Percentiles rank a stretch among this genome's conserved stretches.
Evolutionary conservation across 148 eudicot genomes (phyloP).

Genomic region (Rhododendron henanense): DNA sequence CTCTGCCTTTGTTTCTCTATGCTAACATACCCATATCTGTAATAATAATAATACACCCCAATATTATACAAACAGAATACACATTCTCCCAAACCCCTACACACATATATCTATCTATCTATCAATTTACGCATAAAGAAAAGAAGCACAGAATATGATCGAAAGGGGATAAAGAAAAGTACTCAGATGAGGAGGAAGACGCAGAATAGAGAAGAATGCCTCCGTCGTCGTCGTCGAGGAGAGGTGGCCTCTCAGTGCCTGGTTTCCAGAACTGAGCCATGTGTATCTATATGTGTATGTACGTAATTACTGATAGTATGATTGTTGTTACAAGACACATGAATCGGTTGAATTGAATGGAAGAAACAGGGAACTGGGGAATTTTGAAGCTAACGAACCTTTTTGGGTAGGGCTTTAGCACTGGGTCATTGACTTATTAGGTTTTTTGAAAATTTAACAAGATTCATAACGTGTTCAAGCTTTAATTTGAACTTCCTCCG

Average conservation of each 20-base stretch:
- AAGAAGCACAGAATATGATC: not conserved
- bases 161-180: not conserved
- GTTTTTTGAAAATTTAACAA: too few species aligned
- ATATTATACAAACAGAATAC: not conserved
- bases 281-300: not conserved
- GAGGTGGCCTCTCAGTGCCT: conserved; percentile 79
- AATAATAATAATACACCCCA: too few species aligned
- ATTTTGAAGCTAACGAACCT: not conserved
- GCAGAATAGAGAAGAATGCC: conserved; percentile 63
- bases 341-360: not conserved
- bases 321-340: not conserved
- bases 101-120: not conserved
- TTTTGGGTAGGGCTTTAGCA: not conserved
- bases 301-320: too few species aligned
- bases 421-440: not conserved
- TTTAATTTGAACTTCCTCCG: too few species aligned
- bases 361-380: not conserved
- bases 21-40: conserved; percentile 51
- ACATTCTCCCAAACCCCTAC: not conserved
- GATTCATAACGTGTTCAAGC: too few species aligned
- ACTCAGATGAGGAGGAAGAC: conserved; percentile 49
- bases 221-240: conserved; percentile 90
- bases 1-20: conserved; percentile 72
- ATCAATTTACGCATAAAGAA: not conserved
- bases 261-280: conserved; percentile 97